Evolutionary conservation across 2,329 filamentous ascomycete genomes (phyloP).

Genomic region (Capronia coronata): DNA sequence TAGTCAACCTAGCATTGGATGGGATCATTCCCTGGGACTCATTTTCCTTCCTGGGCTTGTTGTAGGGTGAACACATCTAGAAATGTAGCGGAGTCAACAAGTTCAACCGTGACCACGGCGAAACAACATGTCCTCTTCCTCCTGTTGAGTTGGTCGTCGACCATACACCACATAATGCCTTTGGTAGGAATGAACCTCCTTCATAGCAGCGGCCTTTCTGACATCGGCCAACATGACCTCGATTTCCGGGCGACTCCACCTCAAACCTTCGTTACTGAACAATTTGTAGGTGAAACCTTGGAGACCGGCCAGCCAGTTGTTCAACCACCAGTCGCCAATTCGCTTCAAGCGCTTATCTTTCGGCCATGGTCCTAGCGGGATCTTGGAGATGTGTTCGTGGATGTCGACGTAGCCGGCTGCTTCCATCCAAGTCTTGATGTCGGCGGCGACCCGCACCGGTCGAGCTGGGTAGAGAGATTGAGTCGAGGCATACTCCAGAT

Average conservation of each 20-base stretch:
- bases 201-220: constrained; percentile 37
- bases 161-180: constrained; percentile 37
- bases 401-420: constrained; percentile 55
- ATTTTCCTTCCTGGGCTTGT: too few species aligned
- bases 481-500: constrained; percentile 40
- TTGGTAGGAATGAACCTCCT: constrained; percentile 39
- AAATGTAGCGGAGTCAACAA: too few species aligned
- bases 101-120: constrained; percentile 12
- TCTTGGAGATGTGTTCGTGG: constrained; percentile 46
- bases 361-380: constrained; percentile 50
- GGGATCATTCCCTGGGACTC: too few species aligned
- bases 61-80: too few species aligned
- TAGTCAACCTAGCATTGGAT: too few species aligned
- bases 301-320: constrained; percentile 41
- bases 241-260: constrained; percentile 42
- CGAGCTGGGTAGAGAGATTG: constrained; percentile 38
- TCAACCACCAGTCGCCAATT: constrained; percentile 46
- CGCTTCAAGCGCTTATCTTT: constrained; percentile 42
- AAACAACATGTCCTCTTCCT: constrained; percentile 18
- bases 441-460: constrained; percentile 49
- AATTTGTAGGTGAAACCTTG: constrained; percentile 42
- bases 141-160: constrained; percentile 26
- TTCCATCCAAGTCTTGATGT: constrained; percentile 49
- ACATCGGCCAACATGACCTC: constrained; percentile 43
- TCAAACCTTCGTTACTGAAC: constrained; percentile 34